phyloP scores from a whole-genome alignment of 2,329 filamentous ascomycete species.

The Fusarium denticulatum region DNA sequence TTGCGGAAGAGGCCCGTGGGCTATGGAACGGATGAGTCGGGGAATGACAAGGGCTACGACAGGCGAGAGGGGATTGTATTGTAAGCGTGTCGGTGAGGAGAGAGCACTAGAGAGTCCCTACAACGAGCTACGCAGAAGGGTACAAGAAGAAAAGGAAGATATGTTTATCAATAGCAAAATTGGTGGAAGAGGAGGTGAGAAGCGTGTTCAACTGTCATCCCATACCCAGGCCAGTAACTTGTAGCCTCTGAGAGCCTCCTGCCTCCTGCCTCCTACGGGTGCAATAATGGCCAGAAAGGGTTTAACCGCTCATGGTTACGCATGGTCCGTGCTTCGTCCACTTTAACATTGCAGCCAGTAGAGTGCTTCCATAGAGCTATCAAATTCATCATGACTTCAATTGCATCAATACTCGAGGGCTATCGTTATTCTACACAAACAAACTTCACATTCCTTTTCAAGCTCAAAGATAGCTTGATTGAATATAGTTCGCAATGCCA shows the following conservation, averaged over 20 bases:
- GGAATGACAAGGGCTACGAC: slow-evolving; percentile 14
- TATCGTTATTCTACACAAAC: slow-evolving; percentile 7
- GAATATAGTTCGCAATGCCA: slow-evolving; percentile 44
- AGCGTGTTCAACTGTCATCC: slow-evolving; percentile 29
- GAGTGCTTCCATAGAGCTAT: slow-evolving; percentile 27
- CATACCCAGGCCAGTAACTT: slow-evolving; percentile 19
- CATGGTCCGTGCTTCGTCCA: slow-evolving; percentile 37
- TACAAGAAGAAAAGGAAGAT: not conserved
- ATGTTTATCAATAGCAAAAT: not conserved
- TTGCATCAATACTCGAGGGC: slow-evolving; percentile 25
- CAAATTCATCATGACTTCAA: slow-evolving; percentile 43
- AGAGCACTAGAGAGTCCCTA: not conserved
- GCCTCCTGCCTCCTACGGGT: slow-evolving; percentile 23
- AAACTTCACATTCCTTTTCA: not conserved
- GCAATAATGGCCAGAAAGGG: slow-evolving; percentile 23
- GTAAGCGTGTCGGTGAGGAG: slow-evolving; percentile 7
- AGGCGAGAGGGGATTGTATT: slow-evolving; percentile 1
- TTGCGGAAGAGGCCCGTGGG: slow-evolving; percentile 37
- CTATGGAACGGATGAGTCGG: slow-evolving; percentile 32
- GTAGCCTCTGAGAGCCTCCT: slow-evolving; percentile 33
- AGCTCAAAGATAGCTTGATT: slow-evolving; percentile 19
- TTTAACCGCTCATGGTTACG: slow-evolving; percentile 11
- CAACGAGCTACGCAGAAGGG: not conserved
- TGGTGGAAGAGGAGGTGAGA: slow-evolving; percentile 30
- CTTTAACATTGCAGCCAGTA: slow-evolving; percentile 29